Evolutionary conservation across 2,329 filamentous ascomycete species (phyloP).

Genomic region (Clarireedia sp.): DNA sequence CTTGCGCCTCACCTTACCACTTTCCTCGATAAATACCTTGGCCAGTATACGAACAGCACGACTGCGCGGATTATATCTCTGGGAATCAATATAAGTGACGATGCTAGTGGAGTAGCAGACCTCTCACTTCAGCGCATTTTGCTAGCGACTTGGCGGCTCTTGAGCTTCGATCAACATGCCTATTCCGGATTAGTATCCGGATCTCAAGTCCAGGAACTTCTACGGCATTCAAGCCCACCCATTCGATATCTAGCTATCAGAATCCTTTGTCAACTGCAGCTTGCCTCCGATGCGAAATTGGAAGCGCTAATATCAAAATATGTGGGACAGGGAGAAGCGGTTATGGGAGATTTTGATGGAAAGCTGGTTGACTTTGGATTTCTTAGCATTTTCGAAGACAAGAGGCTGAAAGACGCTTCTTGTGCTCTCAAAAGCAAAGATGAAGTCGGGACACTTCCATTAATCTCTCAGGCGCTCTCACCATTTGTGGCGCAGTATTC

Average conservation of each 20-base stretch:
- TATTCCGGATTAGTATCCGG: conserved; percentile 61
- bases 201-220: conserved; percentile 59
- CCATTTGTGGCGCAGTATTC: conserved; percentile 57
- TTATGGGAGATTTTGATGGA: conserved; percentile 70
- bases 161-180: conserved; percentile 64
- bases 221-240: conserved; percentile 49
- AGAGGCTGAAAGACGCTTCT: conserved; percentile 18
- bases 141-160: conserved; percentile 67
- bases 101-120: conserved; percentile 31
- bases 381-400: conserved; percentile 49
- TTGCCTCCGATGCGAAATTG: conserved; percentile 70
- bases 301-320: conserved; percentile 63
- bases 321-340: conserved; percentile 49
- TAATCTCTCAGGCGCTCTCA: conserved; percentile 40
- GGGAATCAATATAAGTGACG: conserved; percentile 23
- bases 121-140: conserved; percentile 41
- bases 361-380: conserved; percentile 72
- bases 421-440: neutral
- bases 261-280: conserved; percentile 70
- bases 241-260: conserved; percentile 77
- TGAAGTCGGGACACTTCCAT: neutral
- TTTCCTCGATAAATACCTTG: conserved; percentile 51
- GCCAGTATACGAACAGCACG: conserved; percentile 13
- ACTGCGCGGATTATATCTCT: conserved; percentile 16
- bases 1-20: conserved; percentile 73